Base-by-base conservation (phyloP, 2,329 filamentous ascomycete genomes). In the Rhynchosporium agropyri region DNA sequence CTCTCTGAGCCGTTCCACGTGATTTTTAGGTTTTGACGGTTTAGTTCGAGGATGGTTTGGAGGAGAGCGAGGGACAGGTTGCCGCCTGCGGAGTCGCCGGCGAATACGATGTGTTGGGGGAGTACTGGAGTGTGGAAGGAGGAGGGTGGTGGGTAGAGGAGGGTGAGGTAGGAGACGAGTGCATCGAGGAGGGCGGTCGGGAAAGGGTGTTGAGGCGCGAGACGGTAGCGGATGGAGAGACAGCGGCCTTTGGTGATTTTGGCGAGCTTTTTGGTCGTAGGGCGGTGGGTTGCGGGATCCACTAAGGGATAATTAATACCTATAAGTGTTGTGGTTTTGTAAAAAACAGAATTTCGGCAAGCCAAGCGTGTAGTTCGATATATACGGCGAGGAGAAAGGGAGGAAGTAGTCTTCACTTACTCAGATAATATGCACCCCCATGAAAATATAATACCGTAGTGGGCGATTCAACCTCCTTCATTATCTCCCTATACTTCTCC, bases 161-260 rank as follows among this genome's bases (percentile, higher is more conserved):
- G 67, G 9, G 65, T 84, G 42, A 95, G 80, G 71, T 94, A 95
- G 0, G 89, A 86, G 38, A 88, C 79, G 9, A 94, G 76, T 1
- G 84, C 89, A 72, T 95, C 91, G 49, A 94, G 77, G 6, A 95
- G 76, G 1, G 89, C 89, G 0, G 88, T 80, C 0, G 91, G 91
- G 72, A 95, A 95, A 0, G 89, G 84, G 64, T 88, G 77, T 73
- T 92, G 88, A 0, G 91, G 91, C 12, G 89, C 84, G 2, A 95
- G 81, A 5, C 91, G 82, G 75, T 94, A 94, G 3, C 89, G 83
- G 4, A 93, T 86, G 33, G 54, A 65, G 51, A 73, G 58, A 6
- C 86, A 86, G 6, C 89, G 81, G 2, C 90, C 89, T 29, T 84
- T 83, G 0, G 84, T 88, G 62, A 87, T 74, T 71, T 87, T 86